phyloP scores from a whole-genome alignment of 176 grass and related monocot genomes.

The Cocos nucifera region DNA sequence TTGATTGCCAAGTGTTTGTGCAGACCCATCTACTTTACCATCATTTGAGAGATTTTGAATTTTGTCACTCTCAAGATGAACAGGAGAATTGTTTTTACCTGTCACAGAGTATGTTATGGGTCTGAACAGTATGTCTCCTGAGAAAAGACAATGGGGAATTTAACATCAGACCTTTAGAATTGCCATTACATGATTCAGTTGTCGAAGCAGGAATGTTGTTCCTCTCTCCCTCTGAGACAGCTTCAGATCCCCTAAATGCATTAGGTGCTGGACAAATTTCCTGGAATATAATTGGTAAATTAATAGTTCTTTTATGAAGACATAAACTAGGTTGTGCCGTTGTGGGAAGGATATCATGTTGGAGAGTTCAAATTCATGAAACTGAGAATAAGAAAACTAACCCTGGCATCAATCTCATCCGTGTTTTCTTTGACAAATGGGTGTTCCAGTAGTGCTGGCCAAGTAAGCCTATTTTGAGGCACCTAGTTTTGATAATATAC shows the following conservation, averaged over 20 bases:
- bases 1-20: background rate
- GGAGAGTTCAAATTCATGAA: background rate
- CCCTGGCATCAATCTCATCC: slow-evolving; percentile 25
- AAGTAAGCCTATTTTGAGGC: slow-evolving; percentile 84
- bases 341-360: background rate
- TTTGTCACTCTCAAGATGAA: slow-evolving; percentile 8
- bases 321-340: too few relatives aligned
- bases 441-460: slow-evolving; percentile 81
- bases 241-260: slow-evolving; percentile 31
- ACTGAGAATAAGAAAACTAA: slow-evolving; percentile 19
- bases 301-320: too few relatives aligned
- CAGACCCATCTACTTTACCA: background rate
- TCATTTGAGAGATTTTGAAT: background rate
- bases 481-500: slow-evolving; percentile 29
- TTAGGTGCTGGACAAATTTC: slow-evolving; percentile 13
- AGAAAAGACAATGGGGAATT: background rate
- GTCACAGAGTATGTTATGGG: slow-evolving; percentile 14
- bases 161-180: slow-evolving; percentile 22
- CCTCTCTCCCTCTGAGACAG: slow-evolving; percentile 18
- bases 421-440: slow-evolving; percentile 87
- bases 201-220: slow-evolving; percentile 14
- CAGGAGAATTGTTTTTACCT: slow-evolving; percentile 28
- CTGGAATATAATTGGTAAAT: slow-evolving; percentile 9
- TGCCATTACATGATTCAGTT: slow-evolving; percentile 23
- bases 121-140: background rate